A percentile compares a stretch with the other conserved stretches of the same genome.
phyloP scores from a whole-genome alignment of 140 eudicot genomes.

The Bidens hawaiensis region DNA sequence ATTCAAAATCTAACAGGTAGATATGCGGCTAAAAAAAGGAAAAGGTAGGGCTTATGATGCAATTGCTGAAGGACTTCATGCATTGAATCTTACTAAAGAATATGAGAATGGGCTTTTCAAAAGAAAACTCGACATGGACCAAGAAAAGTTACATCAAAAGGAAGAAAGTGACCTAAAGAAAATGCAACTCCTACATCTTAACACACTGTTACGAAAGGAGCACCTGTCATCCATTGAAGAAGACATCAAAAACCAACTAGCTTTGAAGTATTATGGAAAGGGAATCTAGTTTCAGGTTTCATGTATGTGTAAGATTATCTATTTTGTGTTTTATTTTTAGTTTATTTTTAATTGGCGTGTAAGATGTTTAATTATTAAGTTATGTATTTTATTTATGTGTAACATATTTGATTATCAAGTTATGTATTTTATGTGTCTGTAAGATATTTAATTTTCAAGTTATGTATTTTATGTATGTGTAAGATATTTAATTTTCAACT shows the following conservation, averaged over 20 bases:
- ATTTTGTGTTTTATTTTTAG: too few relatives aligned
- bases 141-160: neutral
- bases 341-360: too few relatives aligned
- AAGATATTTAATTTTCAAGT: too few relatives aligned
- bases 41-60: slow-evolving; percentile 1
- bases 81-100: neutral
- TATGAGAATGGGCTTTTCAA: neutral
- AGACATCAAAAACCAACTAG: neutral
- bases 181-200: neutral
- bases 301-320: neutral
- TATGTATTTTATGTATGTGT: too few relatives aligned
- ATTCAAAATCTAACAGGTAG: slow-evolving; percentile 1
- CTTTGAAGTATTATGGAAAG: neutral
- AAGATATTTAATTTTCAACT: too few relatives aligned
- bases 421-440: too few relatives aligned
- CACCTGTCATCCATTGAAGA: neutral
- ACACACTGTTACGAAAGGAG: neutral
- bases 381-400: too few relatives aligned
- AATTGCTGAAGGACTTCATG: neutral
- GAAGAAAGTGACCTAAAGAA: neutral
- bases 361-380: too few relatives aligned
- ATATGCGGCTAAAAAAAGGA: neutral
- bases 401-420: too few relatives aligned
- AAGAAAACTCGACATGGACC: neutral
- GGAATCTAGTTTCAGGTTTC: neutral